A percentile compares a stretch with the other conserved stretches of the same genome.
Conservation (phyloP, 2,329 filamentous ascomycete species). For the Parascedosporium putredinis region DNA sequence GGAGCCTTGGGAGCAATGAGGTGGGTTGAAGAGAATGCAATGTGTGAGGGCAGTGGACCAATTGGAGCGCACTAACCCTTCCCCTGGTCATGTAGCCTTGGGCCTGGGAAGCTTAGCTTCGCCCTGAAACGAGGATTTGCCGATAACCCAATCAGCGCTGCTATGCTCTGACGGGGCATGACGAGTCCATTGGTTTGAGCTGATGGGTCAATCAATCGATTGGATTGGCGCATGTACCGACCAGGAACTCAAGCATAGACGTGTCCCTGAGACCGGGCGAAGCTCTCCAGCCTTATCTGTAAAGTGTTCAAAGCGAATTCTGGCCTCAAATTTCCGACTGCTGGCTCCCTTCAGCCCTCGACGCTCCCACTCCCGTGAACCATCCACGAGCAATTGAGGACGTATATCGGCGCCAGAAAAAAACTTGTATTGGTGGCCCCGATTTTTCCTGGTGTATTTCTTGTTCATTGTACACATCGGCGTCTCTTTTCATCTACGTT, state of each 20-base stretch:
- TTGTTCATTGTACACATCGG: neutral
- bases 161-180: neutral
- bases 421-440: neutral
- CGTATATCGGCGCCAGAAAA: neutral
- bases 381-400: neutral
- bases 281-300: neutral
- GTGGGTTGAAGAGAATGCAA: too few species aligned
- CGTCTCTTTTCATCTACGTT: neutral
- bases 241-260: neutral
- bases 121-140: neutral
- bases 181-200: too few species aligned
- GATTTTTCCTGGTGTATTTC: neutral
- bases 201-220: too few species aligned
- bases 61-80: too few species aligned
- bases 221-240: neutral
- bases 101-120: neutral
- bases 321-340: slow-evolving; percentile 5
- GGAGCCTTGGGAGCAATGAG: too few species aligned
- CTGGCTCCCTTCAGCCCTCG: neutral
- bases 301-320: slow-evolving; percentile 7
- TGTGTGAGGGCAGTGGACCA: too few species aligned
- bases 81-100: too few species aligned
- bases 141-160: neutral
- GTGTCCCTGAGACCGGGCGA: neutral
- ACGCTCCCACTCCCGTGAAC: neutral